These are phyloP conservation scores for Parietaria judaica DNA, from an alignment of 306 rosid genomes.

Conservation along the genomic window DNA sequence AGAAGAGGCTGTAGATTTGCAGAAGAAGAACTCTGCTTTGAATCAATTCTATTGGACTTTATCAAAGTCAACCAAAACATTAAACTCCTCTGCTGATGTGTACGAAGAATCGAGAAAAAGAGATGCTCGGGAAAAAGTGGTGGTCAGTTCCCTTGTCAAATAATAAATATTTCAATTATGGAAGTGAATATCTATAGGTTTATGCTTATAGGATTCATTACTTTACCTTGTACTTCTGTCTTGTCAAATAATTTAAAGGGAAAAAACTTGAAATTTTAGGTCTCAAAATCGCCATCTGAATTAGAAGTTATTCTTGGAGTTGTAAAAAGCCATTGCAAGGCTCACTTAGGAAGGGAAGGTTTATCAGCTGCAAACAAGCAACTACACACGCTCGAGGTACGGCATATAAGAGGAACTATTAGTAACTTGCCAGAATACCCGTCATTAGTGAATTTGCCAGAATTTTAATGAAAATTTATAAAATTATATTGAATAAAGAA, in stretches of 20 bases:
- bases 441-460: no score
- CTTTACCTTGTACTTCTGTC: no score
- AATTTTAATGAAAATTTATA: conserved; percentile 9
- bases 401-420: conserved; percentile 17
- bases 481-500: neutral
- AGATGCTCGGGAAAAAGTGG: conserved; percentile 79
- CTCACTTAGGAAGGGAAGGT: conserved; percentile 54
- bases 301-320: conserved; percentile 88
- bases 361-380: conserved; percentile 61
- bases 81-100: conserved; percentile 26
- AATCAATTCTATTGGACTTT: conserved; percentile 72
- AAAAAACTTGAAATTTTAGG: conserved; percentile 30
- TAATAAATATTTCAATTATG: no score
- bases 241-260: no score
- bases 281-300: conserved; percentile 70
- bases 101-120: conserved; percentile 56
- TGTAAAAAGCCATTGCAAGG: conserved; percentile 69
- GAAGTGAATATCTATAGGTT: no score
- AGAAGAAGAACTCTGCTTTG: conserved; percentile 62
- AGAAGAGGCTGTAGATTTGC: conserved; percentile 84
- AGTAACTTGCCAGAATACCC: conserved; percentile 4
- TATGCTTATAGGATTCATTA: no score
- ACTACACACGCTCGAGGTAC: conserved; percentile 76
- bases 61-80: conserved; percentile 44
- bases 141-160: conserved; percentile 51